Evolutionary conservation across 345 rosid species (phyloP), one percentile per base, ranked within the genome.

Genomic region (Streptanthus diversifolius): DNA sequence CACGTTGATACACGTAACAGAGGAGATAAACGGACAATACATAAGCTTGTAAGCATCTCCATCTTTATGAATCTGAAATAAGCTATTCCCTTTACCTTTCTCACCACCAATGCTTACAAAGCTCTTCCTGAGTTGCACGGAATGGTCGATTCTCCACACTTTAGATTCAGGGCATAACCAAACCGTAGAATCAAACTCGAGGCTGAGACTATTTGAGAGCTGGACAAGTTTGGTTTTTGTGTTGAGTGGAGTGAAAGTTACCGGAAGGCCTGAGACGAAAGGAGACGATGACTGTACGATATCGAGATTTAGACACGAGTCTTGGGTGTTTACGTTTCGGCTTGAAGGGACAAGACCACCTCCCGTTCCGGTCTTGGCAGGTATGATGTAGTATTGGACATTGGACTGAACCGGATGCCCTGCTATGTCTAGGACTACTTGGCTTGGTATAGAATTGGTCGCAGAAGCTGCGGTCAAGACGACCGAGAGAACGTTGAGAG

Each of bases 11-110:
- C 70, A 68, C 39, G 68, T 2, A 40, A 54, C 41, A 51, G 18
- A 21, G 15, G 71, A 47, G 39, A 10, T 2, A 18, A 45, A 7
- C 19, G 72, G 72, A 51, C 78, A 74, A 21, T 74, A 66, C 78
- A 66, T 19, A 48, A 74, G 44, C 62, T 74, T 74, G 54, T 74
- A 74, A 55, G 61, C 78, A 19, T 66, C 78, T 25, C 73, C 78
- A 57, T 74, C 67, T 47, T 61, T 32, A 5, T 62, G 58, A 22
- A 75, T 69, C 79, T 62, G 74, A 62, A 75, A 75, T 43, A 1
- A 68, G 51, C 79, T 75, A 53, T 33, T 15, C 33, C 57, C 14
- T 39, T 43, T 33, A 27, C 64, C 43, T 60, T 39, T 75, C 63
- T 75, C 45, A 37, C 73, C 78, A 32, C 73, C 68, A 37, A 3